phyloP scores from a whole-genome alignment of 1,139 yeast genomes.

The Meyerozyma smithsonii region DNA sequence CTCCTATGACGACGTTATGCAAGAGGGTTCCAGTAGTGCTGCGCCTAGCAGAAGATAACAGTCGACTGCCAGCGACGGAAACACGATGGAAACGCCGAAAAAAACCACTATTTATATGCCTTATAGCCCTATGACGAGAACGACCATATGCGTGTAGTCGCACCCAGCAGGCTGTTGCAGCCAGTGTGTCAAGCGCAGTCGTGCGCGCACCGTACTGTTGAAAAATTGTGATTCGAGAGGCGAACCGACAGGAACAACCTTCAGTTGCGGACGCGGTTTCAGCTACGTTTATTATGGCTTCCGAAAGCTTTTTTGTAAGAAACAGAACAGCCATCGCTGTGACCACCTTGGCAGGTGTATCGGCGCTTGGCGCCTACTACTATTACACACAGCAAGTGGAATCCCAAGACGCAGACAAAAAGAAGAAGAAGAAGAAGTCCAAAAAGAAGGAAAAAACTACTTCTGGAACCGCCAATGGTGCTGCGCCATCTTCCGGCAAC shows the following conservation, averaged over 20 bases:
- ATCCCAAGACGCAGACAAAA: constrained; percentile 14
- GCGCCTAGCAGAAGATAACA: constrained; percentile 33
- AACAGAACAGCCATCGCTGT: constrained; percentile 56
- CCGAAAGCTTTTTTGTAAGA: constrained; percentile 42
- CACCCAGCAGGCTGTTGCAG: too few relatives aligned
- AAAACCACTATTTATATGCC: too few relatives aligned
- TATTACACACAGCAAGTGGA: constrained; percentile 39
- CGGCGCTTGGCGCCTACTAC: constrained; percentile 59
- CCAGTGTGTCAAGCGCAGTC: too few relatives aligned
- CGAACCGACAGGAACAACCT: constrained; percentile 5
- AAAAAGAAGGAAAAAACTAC: constrained; percentile 24
- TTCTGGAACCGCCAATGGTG: constrained; percentile 13
- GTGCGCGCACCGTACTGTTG: constrained; percentile 14
- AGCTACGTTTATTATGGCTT: constrained; percentile 7
- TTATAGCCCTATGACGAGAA: too few relatives aligned
- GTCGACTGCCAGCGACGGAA: too few relatives aligned
- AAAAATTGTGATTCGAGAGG: constrained; percentile 3
- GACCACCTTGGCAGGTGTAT: constrained; percentile 58
- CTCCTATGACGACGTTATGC: constrained; percentile 12
- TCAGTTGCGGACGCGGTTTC: constrained; percentile 1
- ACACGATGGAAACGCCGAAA: too few relatives aligned
- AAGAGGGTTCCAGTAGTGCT: constrained; percentile 11
- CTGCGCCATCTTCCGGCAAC: too few relatives aligned
- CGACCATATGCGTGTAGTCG: too few relatives aligned
- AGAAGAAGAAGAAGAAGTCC: constrained; percentile 29